phyloP scores from a whole-genome alignment of 495 filamentous ascomycete genomes.

The Neurospora sp. region DNA sequence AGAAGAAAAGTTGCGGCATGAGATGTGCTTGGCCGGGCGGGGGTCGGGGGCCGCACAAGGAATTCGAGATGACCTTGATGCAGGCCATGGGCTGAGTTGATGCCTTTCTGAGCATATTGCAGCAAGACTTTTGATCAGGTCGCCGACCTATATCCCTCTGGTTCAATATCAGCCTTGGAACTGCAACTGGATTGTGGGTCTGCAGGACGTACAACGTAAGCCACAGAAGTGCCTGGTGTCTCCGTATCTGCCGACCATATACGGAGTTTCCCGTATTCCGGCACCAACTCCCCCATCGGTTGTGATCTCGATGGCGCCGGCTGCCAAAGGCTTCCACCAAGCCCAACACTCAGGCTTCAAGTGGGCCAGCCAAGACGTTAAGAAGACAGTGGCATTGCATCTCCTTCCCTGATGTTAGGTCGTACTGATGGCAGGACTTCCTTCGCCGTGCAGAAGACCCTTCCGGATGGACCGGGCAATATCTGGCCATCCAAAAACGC shows the following conservation, averaged over 20 bases:
- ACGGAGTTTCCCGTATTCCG: neutral
- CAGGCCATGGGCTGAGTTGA: neutral
- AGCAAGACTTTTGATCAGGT: neutral
- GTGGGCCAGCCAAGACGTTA: neutral
- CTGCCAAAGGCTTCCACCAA: neutral
- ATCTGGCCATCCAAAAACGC: neutral
- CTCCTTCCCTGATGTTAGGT: neutral
- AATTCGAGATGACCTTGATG: conserved; percentile 1
- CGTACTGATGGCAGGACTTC: neutral
- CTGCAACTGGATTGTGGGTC: neutral
- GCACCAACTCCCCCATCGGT: neutral
- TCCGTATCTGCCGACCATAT: neutral
- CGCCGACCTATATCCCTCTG: neutral
- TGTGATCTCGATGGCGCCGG: neutral
- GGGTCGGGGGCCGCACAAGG: neutral
- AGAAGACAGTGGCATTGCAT: neutral
- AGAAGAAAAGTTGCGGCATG: neutral
- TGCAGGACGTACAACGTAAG: neutral
- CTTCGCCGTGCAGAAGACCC: neutral
- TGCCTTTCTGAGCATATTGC: neutral
- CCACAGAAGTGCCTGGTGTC: neutral
- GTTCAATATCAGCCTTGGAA: neutral
- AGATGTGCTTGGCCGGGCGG: neutral
- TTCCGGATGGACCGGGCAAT: neutral
- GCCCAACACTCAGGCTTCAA: neutral